phyloP scores from a whole-genome alignment of 208 protist genomes.

The Trichomonas tenax region DNA sequence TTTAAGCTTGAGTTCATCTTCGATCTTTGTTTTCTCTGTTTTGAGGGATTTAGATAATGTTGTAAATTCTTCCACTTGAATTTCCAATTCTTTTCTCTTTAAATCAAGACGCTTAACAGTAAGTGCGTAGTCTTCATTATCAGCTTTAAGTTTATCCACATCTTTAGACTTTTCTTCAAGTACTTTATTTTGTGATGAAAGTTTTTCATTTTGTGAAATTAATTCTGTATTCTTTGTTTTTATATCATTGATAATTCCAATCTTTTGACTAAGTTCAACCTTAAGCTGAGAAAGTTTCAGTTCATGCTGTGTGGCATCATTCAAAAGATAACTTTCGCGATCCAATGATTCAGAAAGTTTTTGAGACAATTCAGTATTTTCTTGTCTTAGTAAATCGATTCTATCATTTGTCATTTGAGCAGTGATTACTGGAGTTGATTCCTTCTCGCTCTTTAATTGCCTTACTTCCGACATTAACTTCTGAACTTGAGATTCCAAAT shows the following conservation, averaged over 20 bases:
- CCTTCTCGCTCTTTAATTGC: not conserved
- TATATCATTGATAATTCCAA: not conserved
- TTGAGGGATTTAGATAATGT: not conserved
- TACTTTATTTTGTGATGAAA: not conserved
- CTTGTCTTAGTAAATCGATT: not conserved
- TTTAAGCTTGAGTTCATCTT: not conserved
- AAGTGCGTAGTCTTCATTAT: not conserved
- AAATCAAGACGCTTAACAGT: not conserved
- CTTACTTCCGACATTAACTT: not conserved
- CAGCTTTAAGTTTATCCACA: not conserved
- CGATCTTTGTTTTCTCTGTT: not conserved
- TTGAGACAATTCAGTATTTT: not conserved
- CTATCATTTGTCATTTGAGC: not conserved
- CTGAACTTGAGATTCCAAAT: not conserved
- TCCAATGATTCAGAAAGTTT: not conserved
- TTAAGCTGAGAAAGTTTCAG: not conserved
- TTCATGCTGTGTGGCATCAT: not conserved
- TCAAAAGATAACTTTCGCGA: not conserved
- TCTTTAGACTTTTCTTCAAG: not conserved
- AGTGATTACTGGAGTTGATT: not conserved
- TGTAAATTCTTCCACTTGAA: not conserved
- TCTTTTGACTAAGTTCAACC: not conserved
- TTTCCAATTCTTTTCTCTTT: not conserved
- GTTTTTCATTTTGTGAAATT: not conserved
- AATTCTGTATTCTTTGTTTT: not conserved